phyloP scores from a whole-genome alignment of 768 basidiomycete genomes.

The Strobilomyces confusus region DNA sequence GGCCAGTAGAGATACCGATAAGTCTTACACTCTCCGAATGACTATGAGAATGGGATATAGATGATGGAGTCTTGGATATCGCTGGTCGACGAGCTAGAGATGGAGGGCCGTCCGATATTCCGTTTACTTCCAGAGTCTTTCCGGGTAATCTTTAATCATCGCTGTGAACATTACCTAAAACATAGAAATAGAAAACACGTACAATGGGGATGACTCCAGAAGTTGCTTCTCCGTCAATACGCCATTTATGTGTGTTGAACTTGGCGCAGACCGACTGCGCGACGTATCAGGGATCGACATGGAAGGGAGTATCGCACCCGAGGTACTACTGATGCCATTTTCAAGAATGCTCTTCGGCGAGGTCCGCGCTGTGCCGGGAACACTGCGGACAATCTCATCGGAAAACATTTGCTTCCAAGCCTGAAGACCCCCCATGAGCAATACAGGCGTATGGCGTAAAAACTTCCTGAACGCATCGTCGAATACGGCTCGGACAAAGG shows the following conservation, averaged over 20 bases:
- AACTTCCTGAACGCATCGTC: slow-evolving; percentile 70
- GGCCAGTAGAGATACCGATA: slow-evolving; percentile 4
- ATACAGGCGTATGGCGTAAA: slow-evolving; percentile 70
- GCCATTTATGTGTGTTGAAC: slow-evolving; percentile 14
- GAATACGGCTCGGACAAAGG: slow-evolving; percentile 65
- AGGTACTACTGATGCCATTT: slow-evolving; percentile 26
- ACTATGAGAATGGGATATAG: slow-evolving; percentile 44
- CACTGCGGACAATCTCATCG: slow-evolving; percentile 32
- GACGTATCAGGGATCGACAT: slow-evolving; percentile 12
- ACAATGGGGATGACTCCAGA: slow-evolving; percentile 20
- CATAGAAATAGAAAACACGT: slow-evolving; percentile 8
- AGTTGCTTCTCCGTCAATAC: slow-evolving; percentile 15
- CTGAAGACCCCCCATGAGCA: slow-evolving; percentile 80
- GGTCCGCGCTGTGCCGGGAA: slow-evolving; percentile 12
- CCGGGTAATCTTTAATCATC: slow-evolving; percentile 13
- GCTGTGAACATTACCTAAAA: slow-evolving; percentile 11
- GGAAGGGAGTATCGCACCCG: slow-evolving; percentile 23
- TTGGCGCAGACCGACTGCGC: slow-evolving; percentile 11
- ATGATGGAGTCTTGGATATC: slow-evolving; percentile 39
- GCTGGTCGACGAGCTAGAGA: slow-evolving; percentile 37
- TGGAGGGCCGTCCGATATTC: slow-evolving; percentile 11
- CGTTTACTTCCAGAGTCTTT: slow-evolving; percentile 14
- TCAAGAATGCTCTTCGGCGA: slow-evolving; percentile 20
- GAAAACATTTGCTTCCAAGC: slow-evolving; percentile 71
- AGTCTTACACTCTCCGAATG: slow-evolving; percentile 47